Evolutionary conservation across 2,329 filamentous ascomycete genomes (phyloP), one percentile per base, ranked within the genome.

Genomic region (Fusarium heterosporum): DNA sequence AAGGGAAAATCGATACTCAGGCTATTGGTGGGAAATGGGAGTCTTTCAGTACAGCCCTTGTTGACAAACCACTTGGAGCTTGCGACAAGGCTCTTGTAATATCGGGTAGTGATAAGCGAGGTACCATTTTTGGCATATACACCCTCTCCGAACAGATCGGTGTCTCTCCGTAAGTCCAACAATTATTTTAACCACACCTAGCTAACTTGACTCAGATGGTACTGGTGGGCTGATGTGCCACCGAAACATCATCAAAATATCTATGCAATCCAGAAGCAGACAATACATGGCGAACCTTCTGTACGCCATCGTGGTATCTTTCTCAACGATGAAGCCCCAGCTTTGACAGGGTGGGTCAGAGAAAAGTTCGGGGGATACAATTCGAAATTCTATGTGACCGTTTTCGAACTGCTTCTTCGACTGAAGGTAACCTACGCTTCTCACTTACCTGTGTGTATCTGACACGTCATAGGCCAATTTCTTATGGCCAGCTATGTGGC

Each of bases 401-500:
- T 91, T 0, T 90, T 90, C 63, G 89, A 91, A 70, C 79, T 91
- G 7, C 76, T 71, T 1, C 55, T 71, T 4, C 59, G 69, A 8
- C 61, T 71, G 2, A 72, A 72, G 10, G 69, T 71, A 25, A 2
- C 4, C 0, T 0, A 2, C 2, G 1, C n/a, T 3, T 3, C 3
- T 1, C 2, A 2, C 6, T 4, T 9, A 0, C 8, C 2, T 0
- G 1, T 2, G 1, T 4, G 0, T 0, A 2, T 10, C 13, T 61
- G 4, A 61, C 17, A 0, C 2, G 8, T 14, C 10, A 1, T 2
- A 82, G 71, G 74, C 87, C 3, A 90, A 90, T 72, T 90, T 89
- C 65, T 77, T 90, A 52, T 90, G 89, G 89, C 89, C 88, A 1
- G 87, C 88, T 1, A 87, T 87, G 83, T 90, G 88, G 87, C 83